Evolutionary conservation across 805 yeast genomes (phyloP).

Genomic region (Cephaloascus fragrans): DNA sequence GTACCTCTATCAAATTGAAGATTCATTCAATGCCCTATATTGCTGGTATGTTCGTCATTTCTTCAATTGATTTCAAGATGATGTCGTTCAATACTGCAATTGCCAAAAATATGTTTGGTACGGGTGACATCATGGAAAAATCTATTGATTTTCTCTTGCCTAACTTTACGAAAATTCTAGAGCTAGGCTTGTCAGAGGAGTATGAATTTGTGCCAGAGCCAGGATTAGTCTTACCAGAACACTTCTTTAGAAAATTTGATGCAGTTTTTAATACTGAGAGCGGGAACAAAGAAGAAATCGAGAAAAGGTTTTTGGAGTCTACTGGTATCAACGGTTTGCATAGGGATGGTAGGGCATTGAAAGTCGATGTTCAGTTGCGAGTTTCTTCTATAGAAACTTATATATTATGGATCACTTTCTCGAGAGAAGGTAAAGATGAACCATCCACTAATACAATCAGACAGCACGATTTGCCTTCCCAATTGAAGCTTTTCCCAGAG

Average conservation of each 20-base stretch:
- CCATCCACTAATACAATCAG: not conserved
- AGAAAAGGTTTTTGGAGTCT: conserved; percentile 44
- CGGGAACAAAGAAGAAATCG: conserved; percentile 29
- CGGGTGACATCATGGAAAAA: conserved; percentile 37
- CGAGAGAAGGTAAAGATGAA: conserved; percentile 28
- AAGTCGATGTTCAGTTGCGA: conserved; percentile 74
- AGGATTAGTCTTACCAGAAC: conserved; percentile 86
- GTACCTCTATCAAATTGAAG: conserved; percentile 41
- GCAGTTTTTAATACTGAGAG: conserved; percentile 24
- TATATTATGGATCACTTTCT: conserved; percentile 81
- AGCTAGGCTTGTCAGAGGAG: conserved; percentile 19
- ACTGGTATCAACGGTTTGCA: conserved; percentile 64
- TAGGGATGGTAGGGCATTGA: conserved; percentile 54
- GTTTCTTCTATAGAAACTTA: conserved; percentile 49
- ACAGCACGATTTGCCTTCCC: conserved; percentile 38
- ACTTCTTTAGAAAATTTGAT: conserved; percentile 66
- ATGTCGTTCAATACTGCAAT: conserved; percentile 75
- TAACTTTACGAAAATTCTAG: conserved; percentile 39
- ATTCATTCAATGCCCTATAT: conserved; percentile 76
- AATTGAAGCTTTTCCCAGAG: conserved; percentile 36
- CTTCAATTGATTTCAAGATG: conserved; percentile 37
- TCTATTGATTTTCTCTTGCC: conserved; percentile 56
- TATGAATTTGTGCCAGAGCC: conserved; percentile 15
- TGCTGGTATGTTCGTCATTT: conserved; percentile 74
- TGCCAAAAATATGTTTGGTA: conserved; percentile 71